Evolutionary conservation across 2,329 filamentous ascomycete species (phyloP), one percentile per base, ranked within the genome.

Genomic region (Zymoseptoria pseudotritici): DNA sequence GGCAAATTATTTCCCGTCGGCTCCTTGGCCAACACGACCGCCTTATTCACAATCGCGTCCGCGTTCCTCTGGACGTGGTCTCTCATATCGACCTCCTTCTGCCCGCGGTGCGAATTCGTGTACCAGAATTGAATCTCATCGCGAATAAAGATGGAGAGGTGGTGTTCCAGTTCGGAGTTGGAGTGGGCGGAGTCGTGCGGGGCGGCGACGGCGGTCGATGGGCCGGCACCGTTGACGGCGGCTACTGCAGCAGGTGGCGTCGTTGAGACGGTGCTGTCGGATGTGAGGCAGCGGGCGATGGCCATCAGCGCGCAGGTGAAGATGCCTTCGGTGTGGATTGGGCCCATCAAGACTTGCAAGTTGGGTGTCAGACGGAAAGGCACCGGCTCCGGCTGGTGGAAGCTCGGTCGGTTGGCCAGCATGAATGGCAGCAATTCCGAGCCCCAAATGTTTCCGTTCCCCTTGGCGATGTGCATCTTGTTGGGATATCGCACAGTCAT

Each of bases 91-190:
- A 81, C 84, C 61, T 90, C 86, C 50, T 82, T 83, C 67, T 88
- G 79, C 4, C 73, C 67, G 52, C 91, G 85, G 72, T 96, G 90
- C 63, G 86, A 83, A 65, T 86, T 88, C 2, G 89, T 95, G 68
- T 92, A 92, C 94, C 94, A 99, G 77, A 92, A 95, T 66, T 93
- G 92, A 83, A 99, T 95, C 77, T 99, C 94, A 70, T 99, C 94
- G 6, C 94, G 86, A 63, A 99, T 94, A 74, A 97, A 97, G 61
- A 99, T 84, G 59, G 88, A 90, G 55, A 99, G 83, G 61, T 95
- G 91, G 75, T 97, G 92, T 73, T 96, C 94, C n/a, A 99, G 83
- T 75, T 97, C 92, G 69, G 73, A 75, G 50, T 66, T 68, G 5
- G 66, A 71, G 54, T 64, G 68, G 53, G 69, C 66, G 24, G 46